phyloP scores from a whole-genome alignment of 2,329 filamentous ascomycete species.

The Sporothrix inflata region DNA sequence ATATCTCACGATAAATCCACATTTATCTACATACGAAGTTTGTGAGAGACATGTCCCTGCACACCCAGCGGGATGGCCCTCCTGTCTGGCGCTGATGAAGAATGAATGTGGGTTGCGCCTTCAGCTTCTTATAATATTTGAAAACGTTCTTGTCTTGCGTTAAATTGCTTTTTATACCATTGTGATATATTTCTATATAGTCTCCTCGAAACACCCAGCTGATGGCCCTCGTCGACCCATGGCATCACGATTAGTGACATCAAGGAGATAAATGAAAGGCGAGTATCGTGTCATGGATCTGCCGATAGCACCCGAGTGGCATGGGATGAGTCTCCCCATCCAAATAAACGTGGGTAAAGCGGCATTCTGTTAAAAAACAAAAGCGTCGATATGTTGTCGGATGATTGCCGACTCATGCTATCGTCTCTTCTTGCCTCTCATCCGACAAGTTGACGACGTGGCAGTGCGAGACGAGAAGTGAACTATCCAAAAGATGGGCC shows the following conservation, averaged over 20 bases:
- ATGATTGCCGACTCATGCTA: background rate
- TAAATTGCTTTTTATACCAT: too few relatives aligned
- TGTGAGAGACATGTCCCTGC: too few relatives aligned
- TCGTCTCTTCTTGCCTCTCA: conserved; percentile 1
- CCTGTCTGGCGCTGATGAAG: too few relatives aligned
- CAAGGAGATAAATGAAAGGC: background rate
- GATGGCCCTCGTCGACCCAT: background rate
- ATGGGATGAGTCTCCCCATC: background rate
- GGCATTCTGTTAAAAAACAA: background rate
- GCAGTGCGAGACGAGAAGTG: background rate
- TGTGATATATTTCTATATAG: too few relatives aligned
- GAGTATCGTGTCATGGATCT: background rate
- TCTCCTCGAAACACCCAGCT: too few relatives aligned
- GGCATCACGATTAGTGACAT: background rate
- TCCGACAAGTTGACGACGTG: background rate
- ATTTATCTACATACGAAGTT: too few relatives aligned
- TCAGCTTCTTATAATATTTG: too few relatives aligned
- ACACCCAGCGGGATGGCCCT: too few relatives aligned
- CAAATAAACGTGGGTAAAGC: background rate
- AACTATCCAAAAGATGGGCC: background rate
- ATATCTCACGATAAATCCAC: too few relatives aligned
- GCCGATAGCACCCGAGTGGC: too few relatives aligned
- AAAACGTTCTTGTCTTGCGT: too few relatives aligned
- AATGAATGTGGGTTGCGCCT: too few relatives aligned
- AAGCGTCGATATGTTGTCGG: background rate